Evolutionary conservation across 768 basidiomycete genomes (phyloP).

Genomic region (Termitomyces sp.): DNA sequence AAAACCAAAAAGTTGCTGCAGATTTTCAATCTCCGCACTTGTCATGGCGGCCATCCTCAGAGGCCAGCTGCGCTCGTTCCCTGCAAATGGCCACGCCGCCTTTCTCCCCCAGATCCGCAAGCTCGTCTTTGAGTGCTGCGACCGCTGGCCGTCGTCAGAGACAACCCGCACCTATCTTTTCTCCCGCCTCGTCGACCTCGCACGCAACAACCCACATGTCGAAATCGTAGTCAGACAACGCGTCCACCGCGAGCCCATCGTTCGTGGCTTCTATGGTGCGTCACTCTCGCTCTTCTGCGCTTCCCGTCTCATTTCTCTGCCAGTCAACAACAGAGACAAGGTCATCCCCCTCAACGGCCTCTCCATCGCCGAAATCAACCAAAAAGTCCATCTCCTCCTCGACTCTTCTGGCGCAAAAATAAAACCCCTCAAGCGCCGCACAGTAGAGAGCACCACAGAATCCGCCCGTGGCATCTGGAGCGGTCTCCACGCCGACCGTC

Average conservation of each 20-base stretch:
- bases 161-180: conserved; percentile 68
- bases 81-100: conserved; percentile 70
- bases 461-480: conserved; percentile 88
- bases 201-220: conserved; percentile 73
- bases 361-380: conserved; percentile 67
- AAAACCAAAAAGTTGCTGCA: not conserved
- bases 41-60: conserved; percentile 32
- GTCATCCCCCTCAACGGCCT: conserved; percentile 78
- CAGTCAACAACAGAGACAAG: conserved; percentile 87
- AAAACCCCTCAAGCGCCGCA: conserved; percentile 69
- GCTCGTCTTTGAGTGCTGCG: conserved; percentile 86
- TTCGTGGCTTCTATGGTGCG: conserved; percentile 79
- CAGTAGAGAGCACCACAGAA: conserved; percentile 77
- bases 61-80: conserved; percentile 48
- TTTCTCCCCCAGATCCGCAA: conserved; percentile 82
- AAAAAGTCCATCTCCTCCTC: conserved; percentile 79
- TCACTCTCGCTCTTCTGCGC: conserved; percentile 9
- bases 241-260: conserved; percentile 71
- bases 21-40: conserved; percentile 28
- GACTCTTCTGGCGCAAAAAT: conserved; percentile 89
- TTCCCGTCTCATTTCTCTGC: conserved; percentile 27
- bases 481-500: conserved; percentile 77
- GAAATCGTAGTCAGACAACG: conserved; percentile 81
- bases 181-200: conserved; percentile 60
- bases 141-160: conserved; percentile 73